Evolutionary conservation across 768 basidiomycete genomes (phyloP), one percentile per base, ranked within the genome.

Genomic region (Lyophyllum shimeji): DNA sequence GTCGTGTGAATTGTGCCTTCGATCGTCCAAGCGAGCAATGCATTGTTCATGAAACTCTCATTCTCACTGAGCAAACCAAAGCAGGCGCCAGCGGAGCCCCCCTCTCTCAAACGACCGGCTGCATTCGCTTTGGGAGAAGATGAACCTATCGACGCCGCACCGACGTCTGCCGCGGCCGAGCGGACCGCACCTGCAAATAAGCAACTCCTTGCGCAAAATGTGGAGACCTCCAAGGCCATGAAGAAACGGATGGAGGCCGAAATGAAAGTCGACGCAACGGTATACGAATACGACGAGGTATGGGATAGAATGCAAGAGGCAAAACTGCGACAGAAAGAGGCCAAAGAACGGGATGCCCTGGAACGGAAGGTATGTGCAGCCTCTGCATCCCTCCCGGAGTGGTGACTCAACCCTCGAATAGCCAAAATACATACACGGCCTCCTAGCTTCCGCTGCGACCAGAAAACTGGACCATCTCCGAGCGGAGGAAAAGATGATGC

Each of bases 401-500:
- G 43, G 46, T 52, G 44, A 65, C 50, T 46, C 45, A 63, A 49
- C 40, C 42, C 52, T 54, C 57, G 23, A 52, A 46, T 29, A 95
- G 92, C 96, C 96, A 0, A 98, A 97, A 75, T 98, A 98, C 66
- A 97, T 98, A 50, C 80, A 81, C 37, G 83, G 81, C 23, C 81
- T 98, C 31, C 76, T 98, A 1, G 73, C 75, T 15, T 83, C 92
- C 7, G 95, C 97, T 25, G 85, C 86, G n/a, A 93, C 93, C 24
- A 82, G 97, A 23, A 85, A 87, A 63, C 70, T 96, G 46, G 97
- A 99, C 69, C 82, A 92, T 64, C 73, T 98, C 11, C 81, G 95
- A 52, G 97, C 97, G 0, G 97, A 99, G 71, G 96, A 98, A 73
- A 98, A 98, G 79, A 89, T 96, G 89, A 88, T 98, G 68, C 91